Percentiles rank a stretch among this genome's conserved stretches.
Evolutionary conservation across 768 basidiomycete species (phyloP).

Genomic region (Trichaptum fuscoviolaceum): DNA sequence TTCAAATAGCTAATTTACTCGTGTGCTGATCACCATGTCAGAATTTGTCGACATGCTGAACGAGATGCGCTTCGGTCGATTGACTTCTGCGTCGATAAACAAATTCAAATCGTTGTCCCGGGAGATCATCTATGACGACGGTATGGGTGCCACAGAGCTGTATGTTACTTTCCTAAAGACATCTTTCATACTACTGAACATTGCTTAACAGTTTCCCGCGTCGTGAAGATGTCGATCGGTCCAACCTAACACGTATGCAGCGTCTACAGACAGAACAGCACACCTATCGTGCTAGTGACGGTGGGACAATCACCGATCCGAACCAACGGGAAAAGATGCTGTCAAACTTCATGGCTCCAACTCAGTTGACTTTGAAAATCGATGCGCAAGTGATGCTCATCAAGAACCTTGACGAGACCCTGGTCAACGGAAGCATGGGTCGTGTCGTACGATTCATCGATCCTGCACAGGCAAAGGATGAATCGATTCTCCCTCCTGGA

Average conservation of each 20-base stretch:
- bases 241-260: slow-evolving; percentile 68
- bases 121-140: slow-evolving; percentile 70
- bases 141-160: slow-evolving; percentile 87
- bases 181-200: slow-evolving; percentile 10
- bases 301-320: slow-evolving; percentile 48
- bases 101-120: slow-evolving; percentile 71
- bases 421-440: slow-evolving; percentile 96
- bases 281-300: slow-evolving; percentile 56
- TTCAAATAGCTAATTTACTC: slow-evolving; percentile 2
- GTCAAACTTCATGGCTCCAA: slow-evolving; percentile 86
- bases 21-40: slow-evolving; percentile 23
- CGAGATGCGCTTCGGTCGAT: slow-evolving; percentile 90
- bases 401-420: slow-evolving; percentile 85
- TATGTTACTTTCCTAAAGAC: slow-evolving; percentile 31
- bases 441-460: slow-evolving; percentile 71
- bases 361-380: slow-evolving; percentile 59
- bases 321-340: slow-evolving; percentile 73
- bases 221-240: slow-evolving; percentile 84
- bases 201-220: slow-evolving; percentile 67
- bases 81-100: slow-evolving; percentile 58
- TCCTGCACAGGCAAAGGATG: slow-evolving; percentile 31
- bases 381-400: slow-evolving; percentile 93
- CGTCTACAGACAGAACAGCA: slow-evolving; percentile 49
- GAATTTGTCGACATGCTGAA: slow-evolving; percentile 96
- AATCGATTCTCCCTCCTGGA: slow-evolving; percentile 22